Conservation (phyloP, 257 asterid species). For the Nicotiana attenuata region DNA sequence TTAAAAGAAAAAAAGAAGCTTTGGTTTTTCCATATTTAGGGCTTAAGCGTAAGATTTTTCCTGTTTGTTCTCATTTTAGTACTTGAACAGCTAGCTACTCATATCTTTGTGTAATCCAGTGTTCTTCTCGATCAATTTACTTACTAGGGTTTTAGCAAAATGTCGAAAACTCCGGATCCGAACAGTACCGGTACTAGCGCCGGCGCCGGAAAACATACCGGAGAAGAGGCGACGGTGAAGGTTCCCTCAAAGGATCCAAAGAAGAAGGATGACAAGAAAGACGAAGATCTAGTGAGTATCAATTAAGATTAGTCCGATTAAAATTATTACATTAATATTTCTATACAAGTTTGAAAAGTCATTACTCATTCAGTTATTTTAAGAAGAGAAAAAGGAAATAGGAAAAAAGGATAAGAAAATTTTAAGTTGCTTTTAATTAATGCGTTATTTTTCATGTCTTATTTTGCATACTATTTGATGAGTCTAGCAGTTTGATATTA, state of each 20-base stretch:
- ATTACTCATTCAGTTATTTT: background rate
- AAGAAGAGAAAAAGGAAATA: background rate
- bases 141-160: conserved; percentile 23
- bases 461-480: background rate
- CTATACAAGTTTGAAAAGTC: background rate
- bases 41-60: background rate
- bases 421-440: background rate
- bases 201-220: conserved; percentile 16
- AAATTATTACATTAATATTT: too few relatives aligned
- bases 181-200: conserved; percentile 44
- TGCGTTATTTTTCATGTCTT: background rate
- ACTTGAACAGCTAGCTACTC: too few relatives aligned
- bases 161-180: conserved; percentile 19
- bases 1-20: too few relatives aligned
- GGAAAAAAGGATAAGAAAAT: background rate
- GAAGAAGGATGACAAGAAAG: conserved; percentile 80
- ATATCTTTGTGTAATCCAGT: too few relatives aligned
- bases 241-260: conserved; percentile 66
- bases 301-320: background rate
- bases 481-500: background rate
- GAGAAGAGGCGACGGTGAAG: conserved; percentile 48
- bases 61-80: background rate
- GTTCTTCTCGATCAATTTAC: too few relatives aligned
- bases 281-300: conserved; percentile 84
- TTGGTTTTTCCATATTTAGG: background rate